Evolutionary conservation across 169 alveolate species (phyloP).

Genomic region (Plasmodium knowlesi): DNA sequence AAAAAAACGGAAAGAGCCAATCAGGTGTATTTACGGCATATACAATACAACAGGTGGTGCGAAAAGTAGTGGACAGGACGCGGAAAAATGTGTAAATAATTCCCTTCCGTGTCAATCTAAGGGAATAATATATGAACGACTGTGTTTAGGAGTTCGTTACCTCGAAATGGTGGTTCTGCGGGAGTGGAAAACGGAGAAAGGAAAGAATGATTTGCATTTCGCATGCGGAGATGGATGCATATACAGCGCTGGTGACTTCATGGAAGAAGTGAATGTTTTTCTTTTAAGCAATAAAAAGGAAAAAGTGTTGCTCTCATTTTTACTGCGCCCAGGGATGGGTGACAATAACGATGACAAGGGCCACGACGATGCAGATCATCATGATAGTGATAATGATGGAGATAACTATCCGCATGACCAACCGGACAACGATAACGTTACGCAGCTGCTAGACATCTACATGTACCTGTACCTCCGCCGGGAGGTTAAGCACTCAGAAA

Average conservation of each 20-base stretch:
- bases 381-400: neutral
- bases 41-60: neutral
- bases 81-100: neutral
- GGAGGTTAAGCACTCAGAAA: neutral
- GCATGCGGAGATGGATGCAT: constrained; percentile 8
- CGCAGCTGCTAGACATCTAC: constrained; percentile 6
- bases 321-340: neutral
- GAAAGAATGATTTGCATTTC: constrained; percentile 14
- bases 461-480: constrained; percentile 36
- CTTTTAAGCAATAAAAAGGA: constrained; percentile 8
- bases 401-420: neutral
- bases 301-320: constrained; percentile 21
- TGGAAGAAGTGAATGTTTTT: constrained; percentile 32
- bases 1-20: neutral
- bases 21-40: constrained; percentile 1
- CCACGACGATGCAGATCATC: no score
- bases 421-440: neutral
- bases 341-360: neutral
- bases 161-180: constrained; percentile 26
- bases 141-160: constrained; percentile 34
- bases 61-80: neutral
- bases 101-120: neutral
- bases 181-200: neutral
- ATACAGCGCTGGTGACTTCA: neutral
- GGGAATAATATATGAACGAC: constrained; percentile 9